Evolutionary conservation across 2,329 filamentous ascomycete genomes (phyloP).

Genomic region (Nemania bipapillata): DNA sequence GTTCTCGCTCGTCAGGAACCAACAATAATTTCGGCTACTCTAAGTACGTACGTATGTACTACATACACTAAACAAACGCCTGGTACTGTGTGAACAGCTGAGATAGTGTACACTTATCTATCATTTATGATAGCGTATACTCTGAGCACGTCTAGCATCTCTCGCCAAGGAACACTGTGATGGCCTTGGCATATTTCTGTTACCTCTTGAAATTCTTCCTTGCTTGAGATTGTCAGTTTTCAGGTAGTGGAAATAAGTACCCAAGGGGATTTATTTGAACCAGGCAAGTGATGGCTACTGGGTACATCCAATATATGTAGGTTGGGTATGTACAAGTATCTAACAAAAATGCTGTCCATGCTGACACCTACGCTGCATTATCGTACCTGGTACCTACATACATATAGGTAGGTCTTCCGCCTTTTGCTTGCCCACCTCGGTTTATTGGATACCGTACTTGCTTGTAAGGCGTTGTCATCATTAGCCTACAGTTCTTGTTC

Average conservation of each 20-base stretch:
- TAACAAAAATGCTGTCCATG: neutral
- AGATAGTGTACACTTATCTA: neutral
- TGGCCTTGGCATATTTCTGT: slow-evolving; percentile 11
- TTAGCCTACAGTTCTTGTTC: slow-evolving; percentile 10
- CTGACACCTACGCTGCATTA: slow-evolving; percentile 3
- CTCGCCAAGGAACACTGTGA: slow-evolving; percentile 27
- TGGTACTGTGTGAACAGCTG: neutral
- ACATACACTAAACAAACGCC: neutral
- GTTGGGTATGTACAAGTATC: too few species aligned
- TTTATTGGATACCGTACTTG: too few species aligned
- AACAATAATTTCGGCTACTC: neutral
- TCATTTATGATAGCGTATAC: neutral
- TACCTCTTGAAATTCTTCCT: slow-evolving; percentile 1
- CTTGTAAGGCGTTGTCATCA: slow-evolving; percentile 17
- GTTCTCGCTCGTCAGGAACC: neutral
- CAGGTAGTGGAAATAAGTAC: neutral
- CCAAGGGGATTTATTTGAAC: slow-evolving; percentile 10
- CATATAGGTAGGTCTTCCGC: slow-evolving; percentile 1
- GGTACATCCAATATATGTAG: too few species aligned
- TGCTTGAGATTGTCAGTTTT: neutral
- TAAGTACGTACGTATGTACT: neutral
- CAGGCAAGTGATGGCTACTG: neutral
- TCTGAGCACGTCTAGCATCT: neutral
- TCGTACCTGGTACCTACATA: neutral
- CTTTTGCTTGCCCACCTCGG: slow-evolving; percentile 4